Evolutionary conservation across 2,329 filamentous ascomycete species (phyloP).

Genomic region (Metarhizium sp.): DNA sequence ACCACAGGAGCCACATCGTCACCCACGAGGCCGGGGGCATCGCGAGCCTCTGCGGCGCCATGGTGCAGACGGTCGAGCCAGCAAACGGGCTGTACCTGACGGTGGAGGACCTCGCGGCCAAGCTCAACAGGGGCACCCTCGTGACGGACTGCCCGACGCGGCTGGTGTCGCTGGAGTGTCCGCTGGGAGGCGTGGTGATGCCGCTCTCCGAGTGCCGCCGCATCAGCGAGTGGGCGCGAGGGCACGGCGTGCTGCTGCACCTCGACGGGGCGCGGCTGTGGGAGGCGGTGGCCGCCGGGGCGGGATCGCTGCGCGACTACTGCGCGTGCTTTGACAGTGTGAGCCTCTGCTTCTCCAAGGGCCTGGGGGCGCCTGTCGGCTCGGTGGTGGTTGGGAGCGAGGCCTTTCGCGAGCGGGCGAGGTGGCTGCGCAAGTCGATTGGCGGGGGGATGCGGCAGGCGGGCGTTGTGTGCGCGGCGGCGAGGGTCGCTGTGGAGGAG

Average conservation of each 20-base stretch:
- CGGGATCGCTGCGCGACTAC: conserved; percentile 35
- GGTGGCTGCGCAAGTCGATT: conserved; percentile 51
- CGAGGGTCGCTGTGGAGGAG: no score
- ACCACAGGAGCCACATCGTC: conserved; percentile 66
- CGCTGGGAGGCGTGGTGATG: no score
- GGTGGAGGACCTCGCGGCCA: conserved; percentile 52
- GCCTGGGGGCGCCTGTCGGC: conserved; percentile 68
- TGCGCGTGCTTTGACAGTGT: conserved; percentile 60
- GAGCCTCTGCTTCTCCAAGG: conserved; percentile 69
- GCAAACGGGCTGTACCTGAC: conserved; percentile 63
- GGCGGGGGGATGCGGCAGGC: conserved; percentile 64
- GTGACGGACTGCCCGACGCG: no score
- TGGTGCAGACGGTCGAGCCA: conserved; percentile 55
- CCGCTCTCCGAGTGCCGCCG: no score
- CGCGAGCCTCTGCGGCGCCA: conserved; percentile 58
- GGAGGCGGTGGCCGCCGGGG: conserved; percentile 21
- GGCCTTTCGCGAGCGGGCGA: conserved; percentile 52
- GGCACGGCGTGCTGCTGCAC: no score
- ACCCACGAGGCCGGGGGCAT: conserved; percentile 55
- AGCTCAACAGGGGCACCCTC: no score
- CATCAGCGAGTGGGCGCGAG: no score
- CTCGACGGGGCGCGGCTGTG: no score
- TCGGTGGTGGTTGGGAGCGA: conserved; percentile 15
- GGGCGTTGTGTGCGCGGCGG: conserved; percentile 60
- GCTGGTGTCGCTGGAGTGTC: no score